phyloP scores from a whole-genome alignment of 345 rosid genomes.

The Bruguiera parviflora region DNA sequence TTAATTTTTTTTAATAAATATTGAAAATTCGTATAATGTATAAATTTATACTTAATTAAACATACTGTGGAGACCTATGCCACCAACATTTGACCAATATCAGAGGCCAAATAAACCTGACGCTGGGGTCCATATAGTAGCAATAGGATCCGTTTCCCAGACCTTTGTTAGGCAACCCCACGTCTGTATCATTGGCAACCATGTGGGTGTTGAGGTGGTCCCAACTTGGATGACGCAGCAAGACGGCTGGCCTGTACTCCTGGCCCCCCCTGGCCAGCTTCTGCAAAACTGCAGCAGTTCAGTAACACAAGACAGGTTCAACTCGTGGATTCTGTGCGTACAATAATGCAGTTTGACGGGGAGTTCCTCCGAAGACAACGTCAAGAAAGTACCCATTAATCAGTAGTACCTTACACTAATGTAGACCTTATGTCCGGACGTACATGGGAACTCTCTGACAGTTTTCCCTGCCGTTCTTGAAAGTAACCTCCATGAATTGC shows the following conservation, averaged over 20 bases:
- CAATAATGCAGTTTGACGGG: slow-evolving; percentile 14
- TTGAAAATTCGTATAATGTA: no score
- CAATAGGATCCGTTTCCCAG: no score
- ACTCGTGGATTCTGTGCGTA: slow-evolving; percentile 9
- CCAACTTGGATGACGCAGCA: background rate
- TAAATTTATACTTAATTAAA: no score
- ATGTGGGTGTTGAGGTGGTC: background rate
- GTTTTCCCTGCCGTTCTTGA: no score
- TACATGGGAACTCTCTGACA: no score
- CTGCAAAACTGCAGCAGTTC: background rate
- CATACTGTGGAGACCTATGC: no score
- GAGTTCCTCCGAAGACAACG: background rate
- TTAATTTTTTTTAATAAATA: no score
- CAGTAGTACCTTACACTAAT: background rate
- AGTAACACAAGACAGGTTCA: slow-evolving; percentile 10
- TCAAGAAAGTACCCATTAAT: slow-evolving; percentile 5
- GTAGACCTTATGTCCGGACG: background rate
- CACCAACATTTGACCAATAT: no score
- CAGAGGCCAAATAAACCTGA: no score
- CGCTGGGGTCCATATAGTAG: no score
- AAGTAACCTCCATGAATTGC: no score
- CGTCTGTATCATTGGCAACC: background rate
- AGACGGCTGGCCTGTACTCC: slow-evolving; percentile 2
- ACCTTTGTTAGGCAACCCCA: background rate
- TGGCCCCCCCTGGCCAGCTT: slow-evolving; percentile 8